Conservation (phyloP, 441 rosid species). For the Codiaeum variegatum region DNA sequence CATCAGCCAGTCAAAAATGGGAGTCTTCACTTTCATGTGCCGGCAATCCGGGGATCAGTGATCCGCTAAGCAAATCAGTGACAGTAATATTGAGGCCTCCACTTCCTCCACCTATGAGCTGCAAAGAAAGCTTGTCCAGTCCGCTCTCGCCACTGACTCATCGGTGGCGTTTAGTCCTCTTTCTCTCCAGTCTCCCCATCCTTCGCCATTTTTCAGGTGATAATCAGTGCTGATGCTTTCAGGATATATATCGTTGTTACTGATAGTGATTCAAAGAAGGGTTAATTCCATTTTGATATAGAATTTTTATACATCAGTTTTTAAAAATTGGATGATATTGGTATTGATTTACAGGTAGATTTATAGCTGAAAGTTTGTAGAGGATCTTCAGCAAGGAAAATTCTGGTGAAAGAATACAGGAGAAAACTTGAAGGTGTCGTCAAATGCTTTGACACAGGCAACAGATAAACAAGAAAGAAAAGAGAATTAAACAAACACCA, state of each 20-base stretch:
- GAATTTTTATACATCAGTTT: neutral
- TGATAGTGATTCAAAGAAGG: too few relatives aligned
- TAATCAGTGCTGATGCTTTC: neutral
- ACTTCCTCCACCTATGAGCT: slow-evolving; percentile 58
- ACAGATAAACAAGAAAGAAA: too few relatives aligned
- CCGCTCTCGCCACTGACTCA: slow-evolving; percentile 49
- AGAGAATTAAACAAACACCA: too few relatives aligned
- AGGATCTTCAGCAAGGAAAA: slow-evolving; percentile 63
- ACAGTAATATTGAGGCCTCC: slow-evolving; percentile 73
- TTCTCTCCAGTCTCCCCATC: slow-evolving; percentile 39
- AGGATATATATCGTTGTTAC: neutral
- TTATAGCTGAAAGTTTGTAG: slow-evolving; percentile 82
- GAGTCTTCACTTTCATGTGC: slow-evolving; percentile 87
- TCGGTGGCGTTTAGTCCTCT: slow-evolving; percentile 71
- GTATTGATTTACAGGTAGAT: slow-evolving; percentile 53
- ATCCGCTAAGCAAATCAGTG: slow-evolving; percentile 67
- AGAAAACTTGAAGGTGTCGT: too few relatives aligned
- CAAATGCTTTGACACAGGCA: too few relatives aligned
- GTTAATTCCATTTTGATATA: too few relatives aligned
- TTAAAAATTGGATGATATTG: neutral
- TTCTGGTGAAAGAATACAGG: slow-evolving; percentile 72
- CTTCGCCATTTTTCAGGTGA: slow-evolving; percentile 71
- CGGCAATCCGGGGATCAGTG: slow-evolving; percentile 57
- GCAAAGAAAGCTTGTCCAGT: slow-evolving; percentile 63
- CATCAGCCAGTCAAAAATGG: slow-evolving; percentile 19